Percentiles rank a stretch among this genome's conserved stretches.
Evolutionary conservation across 805 yeast genomes (phyloP).

Genomic region (Teunomyces cretensis): DNA sequence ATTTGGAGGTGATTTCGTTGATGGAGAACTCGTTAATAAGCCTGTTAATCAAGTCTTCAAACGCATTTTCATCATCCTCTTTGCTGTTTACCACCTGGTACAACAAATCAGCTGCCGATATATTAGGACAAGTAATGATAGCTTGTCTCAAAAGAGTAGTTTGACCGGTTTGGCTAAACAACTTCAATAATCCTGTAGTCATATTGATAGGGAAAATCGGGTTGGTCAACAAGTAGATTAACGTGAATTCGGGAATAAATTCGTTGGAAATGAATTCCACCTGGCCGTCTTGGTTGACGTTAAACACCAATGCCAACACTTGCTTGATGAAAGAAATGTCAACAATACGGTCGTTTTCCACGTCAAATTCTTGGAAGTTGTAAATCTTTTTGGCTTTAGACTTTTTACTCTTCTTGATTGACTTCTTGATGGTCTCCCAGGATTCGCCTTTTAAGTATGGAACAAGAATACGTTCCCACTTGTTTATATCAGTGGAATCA

Average conservation of each 20-base stretch:
- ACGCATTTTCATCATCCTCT: constrained; percentile 43
- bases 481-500: constrained; percentile 16
- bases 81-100: constrained; percentile 53
- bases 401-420: constrained; percentile 12
- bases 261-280: constrained; percentile 24
- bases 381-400: constrained; percentile 14
- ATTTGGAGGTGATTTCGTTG: constrained; percentile 54
- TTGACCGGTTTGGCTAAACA: constrained; percentile 41
- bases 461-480: constrained; percentile 27
- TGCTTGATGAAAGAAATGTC: constrained; percentile 54
- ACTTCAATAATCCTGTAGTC: constrained; percentile 53
- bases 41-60: constrained; percentile 66
- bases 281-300: constrained; percentile 15
- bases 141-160: constrained; percentile 79
- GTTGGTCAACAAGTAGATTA: constrained; percentile 79
- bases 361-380: constrained; percentile 51
- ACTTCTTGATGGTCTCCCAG: constrained; percentile 21
- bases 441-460: constrained; percentile 31
- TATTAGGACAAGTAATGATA: constrained; percentile 70
- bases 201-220: constrained; percentile 74
- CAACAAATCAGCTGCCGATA: constrained; percentile 64
- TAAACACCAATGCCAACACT: constrained; percentile 45
- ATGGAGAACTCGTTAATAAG: constrained; percentile 63
- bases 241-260: constrained; percentile 54
- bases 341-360: constrained; percentile 65